These are phyloP conservation scores for Xylaria sp. DNA, from an alignment of 2,329 filamentous ascomycete species.

Conservation along the genomic window DNA sequence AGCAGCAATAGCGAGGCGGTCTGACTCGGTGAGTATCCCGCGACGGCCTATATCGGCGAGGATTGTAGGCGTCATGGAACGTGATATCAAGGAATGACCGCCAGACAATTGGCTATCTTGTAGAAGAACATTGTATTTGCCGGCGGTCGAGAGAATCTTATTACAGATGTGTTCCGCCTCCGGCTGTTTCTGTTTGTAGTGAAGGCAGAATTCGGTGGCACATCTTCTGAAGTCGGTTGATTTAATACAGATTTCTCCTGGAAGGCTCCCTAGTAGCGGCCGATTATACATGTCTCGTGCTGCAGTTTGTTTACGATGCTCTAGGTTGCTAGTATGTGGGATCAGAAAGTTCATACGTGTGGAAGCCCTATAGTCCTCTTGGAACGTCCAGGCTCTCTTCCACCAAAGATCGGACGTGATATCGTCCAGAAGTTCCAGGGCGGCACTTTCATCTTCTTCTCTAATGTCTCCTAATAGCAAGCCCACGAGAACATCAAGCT, in stretches of 20 bases:
- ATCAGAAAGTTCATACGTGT: slow-evolving; percentile 47
- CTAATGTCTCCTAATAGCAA: slow-evolving; percentile 41
- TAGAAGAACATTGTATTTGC: slow-evolving; percentile 48
- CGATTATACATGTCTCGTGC: slow-evolving; percentile 29
- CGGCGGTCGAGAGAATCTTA: slow-evolving; percentile 42
- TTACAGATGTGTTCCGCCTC: slow-evolving; percentile 41
- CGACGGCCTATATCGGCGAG: slow-evolving; percentile 44
- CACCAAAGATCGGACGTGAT: slow-evolving; percentile 48
- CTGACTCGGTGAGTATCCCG: slow-evolving; percentile 43
- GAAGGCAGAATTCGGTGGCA: slow-evolving; percentile 46
- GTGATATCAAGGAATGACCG: slow-evolving; percentile 37
- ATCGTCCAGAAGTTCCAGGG: slow-evolving; percentile 41
- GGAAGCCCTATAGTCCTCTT: slow-evolving; percentile 47
- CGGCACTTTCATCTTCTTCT: slow-evolving; percentile 38
- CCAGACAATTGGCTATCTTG: slow-evolving; percentile 35
- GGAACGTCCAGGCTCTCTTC: slow-evolving; percentile 48
- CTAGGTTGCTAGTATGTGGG: slow-evolving; percentile 42
- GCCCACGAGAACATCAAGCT: slow-evolving; percentile 43
- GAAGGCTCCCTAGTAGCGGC: slow-evolving; percentile 40
- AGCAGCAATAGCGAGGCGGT: slow-evolving; percentile 47
- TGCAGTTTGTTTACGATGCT: slow-evolving; percentile 41
- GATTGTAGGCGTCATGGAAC: slow-evolving; percentile 47
- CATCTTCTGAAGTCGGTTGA: slow-evolving; percentile 42
- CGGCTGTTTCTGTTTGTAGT: slow-evolving; percentile 38
- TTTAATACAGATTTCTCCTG: slow-evolving; percentile 45